A percentile compares a stretch with the other conserved stretches of the same genome.
Evolutionary conservation across 106 monocot species (phyloP).

Genomic region (Cymbidium sinense): DNA sequence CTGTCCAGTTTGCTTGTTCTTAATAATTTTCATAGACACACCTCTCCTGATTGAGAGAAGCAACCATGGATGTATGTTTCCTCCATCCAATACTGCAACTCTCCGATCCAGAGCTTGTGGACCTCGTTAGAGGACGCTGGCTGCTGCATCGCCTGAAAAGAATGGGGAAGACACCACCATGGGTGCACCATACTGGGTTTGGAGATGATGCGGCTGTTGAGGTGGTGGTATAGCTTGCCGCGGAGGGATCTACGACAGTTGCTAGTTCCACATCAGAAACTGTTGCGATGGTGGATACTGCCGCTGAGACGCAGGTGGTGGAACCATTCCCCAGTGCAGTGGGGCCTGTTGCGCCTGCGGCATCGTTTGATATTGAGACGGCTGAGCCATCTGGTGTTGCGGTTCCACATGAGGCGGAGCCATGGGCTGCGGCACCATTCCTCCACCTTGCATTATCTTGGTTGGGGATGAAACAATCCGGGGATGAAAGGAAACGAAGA

Average conservation of each 20-base stretch:
- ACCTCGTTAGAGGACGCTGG: conserved; percentile 50
- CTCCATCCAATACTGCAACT: conserved; percentile 90
- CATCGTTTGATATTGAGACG: conserved; percentile 30
- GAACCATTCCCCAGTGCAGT: conserved; percentile 5
- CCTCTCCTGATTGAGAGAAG: conserved; percentile 55
- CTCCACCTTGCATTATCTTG: conserved; percentile 60
- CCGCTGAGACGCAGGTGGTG: conserved; percentile 22
- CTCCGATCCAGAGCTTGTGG: conserved; percentile 80
- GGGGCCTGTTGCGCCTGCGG: conserved; percentile 12
- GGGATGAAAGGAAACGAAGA: neutral
- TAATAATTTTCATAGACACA: conserved; percentile 71
- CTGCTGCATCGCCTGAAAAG: neutral
- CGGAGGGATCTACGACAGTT: conserved; percentile 32
- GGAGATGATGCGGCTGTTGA: conserved; percentile 15
- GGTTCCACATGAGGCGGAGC: conserved; percentile 27
- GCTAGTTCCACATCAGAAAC: conserved; percentile 37
- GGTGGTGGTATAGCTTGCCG: conserved; percentile 19
- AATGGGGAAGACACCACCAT: neutral
- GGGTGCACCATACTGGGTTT: conserved; percentile 4
- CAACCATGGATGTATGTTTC: conserved; percentile 54
- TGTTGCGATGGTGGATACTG: conserved; percentile 21
- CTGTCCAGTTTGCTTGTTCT: conserved; percentile 67
- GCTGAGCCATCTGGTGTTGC: conserved; percentile 18
- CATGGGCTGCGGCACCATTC: conserved; percentile 52
- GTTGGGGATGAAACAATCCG: no score